Percentiles rank a stretch among this genome's conserved stretches.
phyloP scores from a whole-genome alignment of 192 early-diverging fungal species.

The Linnemannia zychae region DNA sequence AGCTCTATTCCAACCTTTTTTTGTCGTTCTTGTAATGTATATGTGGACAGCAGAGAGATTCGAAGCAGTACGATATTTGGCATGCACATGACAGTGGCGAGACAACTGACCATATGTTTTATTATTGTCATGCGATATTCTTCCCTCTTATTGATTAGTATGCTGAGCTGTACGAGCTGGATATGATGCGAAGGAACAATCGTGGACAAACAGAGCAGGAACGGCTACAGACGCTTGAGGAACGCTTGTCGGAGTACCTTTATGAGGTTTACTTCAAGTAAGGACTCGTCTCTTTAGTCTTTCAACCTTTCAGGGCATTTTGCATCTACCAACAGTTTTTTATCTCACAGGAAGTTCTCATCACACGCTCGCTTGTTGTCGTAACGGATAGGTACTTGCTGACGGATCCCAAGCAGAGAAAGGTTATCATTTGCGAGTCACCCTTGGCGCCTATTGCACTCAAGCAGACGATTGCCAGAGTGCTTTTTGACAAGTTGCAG shows the following conservation, averaged over 20 bases:
- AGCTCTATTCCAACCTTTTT: neutral
- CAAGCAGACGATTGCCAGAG: conserved; percentile 75
- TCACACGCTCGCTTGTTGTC: neutral
- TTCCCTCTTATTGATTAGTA: conserved; percentile 17
- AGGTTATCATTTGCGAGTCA: conserved; percentile 86
- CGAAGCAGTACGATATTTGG: neutral
- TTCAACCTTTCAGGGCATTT: neutral
- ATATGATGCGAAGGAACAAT: conserved; percentile 56
- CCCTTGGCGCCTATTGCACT: conserved; percentile 76
- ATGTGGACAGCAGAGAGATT: neutral
- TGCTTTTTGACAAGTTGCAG: conserved; percentile 83
- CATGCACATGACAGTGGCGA: neutral
- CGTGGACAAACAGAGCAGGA: conserved; percentile 44
- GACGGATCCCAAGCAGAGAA: conserved; percentile 86
- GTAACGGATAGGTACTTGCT: conserved; percentile 70
- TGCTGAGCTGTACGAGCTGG: conserved; percentile 62
- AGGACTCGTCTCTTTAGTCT: neutral
- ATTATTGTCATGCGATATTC: neutral
- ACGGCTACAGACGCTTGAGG: conserved; percentile 58
- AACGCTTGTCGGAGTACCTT: conserved; percentile 60
- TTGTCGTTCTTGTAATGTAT: neutral
- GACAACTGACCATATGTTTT: conserved; percentile 1
- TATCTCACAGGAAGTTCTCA: neutral
- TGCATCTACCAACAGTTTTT: neutral
- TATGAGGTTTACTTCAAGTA: conserved; percentile 68